Conservation (phyloP, 1,284 basidiomycete species). For the Ceratobasidium sp. region DNA sequence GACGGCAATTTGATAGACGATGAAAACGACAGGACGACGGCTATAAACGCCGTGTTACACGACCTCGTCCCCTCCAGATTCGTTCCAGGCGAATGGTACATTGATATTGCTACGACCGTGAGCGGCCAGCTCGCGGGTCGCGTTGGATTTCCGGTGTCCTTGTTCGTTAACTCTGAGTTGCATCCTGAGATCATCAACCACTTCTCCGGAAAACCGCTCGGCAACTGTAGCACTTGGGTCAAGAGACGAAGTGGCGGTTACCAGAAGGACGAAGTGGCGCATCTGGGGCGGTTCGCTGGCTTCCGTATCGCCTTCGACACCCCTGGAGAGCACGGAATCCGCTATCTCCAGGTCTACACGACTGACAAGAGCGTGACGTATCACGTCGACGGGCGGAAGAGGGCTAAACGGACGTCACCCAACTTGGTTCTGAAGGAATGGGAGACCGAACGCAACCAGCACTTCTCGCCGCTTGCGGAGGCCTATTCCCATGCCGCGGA, state of each 20-base stretch:
- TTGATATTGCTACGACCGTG: conserved; percentile 4
- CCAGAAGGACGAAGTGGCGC: conserved; percentile 13
- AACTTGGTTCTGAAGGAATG: background rate
- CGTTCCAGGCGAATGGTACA: background rate
- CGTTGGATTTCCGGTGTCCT: background rate
- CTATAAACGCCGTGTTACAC: background rate
- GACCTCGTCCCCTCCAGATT: background rate
- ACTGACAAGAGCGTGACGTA: conserved; percentile 21
- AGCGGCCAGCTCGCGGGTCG: background rate
- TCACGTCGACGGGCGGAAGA: background rate
- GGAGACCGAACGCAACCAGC: background rate
- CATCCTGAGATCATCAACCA: conserved; percentile 13
- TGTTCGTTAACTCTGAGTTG: background rate
- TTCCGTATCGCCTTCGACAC: background rate
- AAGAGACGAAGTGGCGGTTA: background rate
- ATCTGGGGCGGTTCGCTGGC: background rate
- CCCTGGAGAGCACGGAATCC: background rate
- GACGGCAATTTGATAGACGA: background rate
- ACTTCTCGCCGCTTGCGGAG: background rate
- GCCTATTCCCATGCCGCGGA: background rate
- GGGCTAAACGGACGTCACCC: conserved; percentile 18
- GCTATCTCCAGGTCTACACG: background rate
- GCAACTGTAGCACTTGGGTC: background rate
- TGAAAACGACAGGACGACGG: background rate
- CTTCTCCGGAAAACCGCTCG: background rate